Percentiles rank a stretch among this genome's conserved stretches.
phyloP scores from a whole-genome alignment of 148 eudicot genomes.

The Chenopodium formosanum region DNA sequence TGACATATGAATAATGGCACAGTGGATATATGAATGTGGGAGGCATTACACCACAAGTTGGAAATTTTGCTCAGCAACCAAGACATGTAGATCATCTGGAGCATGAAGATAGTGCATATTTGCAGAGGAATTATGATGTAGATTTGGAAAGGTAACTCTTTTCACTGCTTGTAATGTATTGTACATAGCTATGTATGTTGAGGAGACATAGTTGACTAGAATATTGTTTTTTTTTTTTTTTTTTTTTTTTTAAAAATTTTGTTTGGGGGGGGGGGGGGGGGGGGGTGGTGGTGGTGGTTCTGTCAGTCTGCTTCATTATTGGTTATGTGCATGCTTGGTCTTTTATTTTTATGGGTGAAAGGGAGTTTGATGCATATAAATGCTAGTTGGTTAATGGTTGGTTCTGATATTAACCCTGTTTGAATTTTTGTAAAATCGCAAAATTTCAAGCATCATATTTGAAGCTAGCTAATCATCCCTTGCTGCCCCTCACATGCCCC shows the following conservation, averaged over 20 bases:
- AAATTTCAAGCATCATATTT: neutral
- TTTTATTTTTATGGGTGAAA: neutral
- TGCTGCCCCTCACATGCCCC: neutral
- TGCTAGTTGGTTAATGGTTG: neutral
- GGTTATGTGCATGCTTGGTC: neutral
- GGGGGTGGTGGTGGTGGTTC: neutral
- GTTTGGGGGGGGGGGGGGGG: no score
- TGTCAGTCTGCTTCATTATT: neutral
- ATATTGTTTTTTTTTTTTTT: neutral
- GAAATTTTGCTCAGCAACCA: constrained; percentile 29
- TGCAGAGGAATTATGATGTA: constrained; percentile 29
- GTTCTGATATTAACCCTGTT: no score
- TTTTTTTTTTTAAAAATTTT: no score
- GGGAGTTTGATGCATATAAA: neutral
- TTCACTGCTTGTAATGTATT: neutral
- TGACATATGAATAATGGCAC: constrained; percentile 21
- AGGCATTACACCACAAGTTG: constrained; percentile 28
- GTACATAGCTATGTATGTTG: neutral
- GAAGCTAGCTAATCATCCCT: neutral
- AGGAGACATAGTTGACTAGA: neutral
- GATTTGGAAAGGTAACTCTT: constrained; percentile 43
- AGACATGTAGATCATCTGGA: constrained; percentile 23
- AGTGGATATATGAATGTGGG: constrained; percentile 46
- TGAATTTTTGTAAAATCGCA: neutral
- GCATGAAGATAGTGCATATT: constrained; percentile 26